Percentiles rank a stretch among this genome's conserved stretches.
Conservation (phyloP, 2,329 filamentous ascomycete species). For the Fusarium nisikadoi region DNA sequence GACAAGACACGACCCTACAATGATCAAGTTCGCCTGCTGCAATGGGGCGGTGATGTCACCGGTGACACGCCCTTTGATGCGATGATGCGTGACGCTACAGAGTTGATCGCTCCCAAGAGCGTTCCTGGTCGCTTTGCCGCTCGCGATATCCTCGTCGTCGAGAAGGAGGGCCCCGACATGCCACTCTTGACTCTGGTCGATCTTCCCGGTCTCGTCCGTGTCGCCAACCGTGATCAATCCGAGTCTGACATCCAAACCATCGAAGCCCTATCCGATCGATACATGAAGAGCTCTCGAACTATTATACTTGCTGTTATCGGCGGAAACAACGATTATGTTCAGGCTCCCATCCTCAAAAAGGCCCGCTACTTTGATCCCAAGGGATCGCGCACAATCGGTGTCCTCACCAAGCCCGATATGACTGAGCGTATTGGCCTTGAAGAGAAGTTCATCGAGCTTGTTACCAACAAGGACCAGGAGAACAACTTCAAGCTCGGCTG, state of each 20-base stretch:
- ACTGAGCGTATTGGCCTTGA: conserved; percentile 64
- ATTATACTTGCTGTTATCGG: conserved; percentile 67
- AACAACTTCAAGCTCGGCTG: conserved; percentile 64
- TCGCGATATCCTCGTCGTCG: conserved; percentile 65
- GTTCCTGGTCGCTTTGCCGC: conserved; percentile 63
- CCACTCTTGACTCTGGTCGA: conserved; percentile 71
- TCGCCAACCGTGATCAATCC: conserved; percentile 64
- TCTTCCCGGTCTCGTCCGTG: conserved; percentile 67
- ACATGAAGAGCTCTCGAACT: conserved; percentile 66
- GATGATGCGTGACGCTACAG: conserved; percentile 62
- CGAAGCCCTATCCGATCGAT: conserved; percentile 61
- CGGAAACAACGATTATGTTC: conserved; percentile 65
- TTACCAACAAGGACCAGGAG: conserved; percentile 60
- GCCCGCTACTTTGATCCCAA: conserved; percentile 61
- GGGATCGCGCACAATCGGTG: conserved; percentile 61
- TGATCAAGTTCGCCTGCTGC: conserved; percentile 59
- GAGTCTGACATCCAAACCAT: conserved; percentile 64
- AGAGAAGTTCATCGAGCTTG: conserved; percentile 64
- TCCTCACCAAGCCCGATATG: conserved; percentile 64
- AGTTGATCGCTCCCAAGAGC: conserved; percentile 62
- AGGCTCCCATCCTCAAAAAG: conserved; percentile 62
- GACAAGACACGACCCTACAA: conserved; percentile 58
- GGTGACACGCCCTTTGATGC: conserved; percentile 58
- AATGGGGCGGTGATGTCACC: conserved; percentile 60
- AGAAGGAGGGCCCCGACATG: conserved; percentile 68